A percentile compares a stretch with the other conserved stretches of the same genome.
Conservation (phyloP, 2,329 filamentous ascomycete species). For the Fusarium keratoplasticum region DNA sequence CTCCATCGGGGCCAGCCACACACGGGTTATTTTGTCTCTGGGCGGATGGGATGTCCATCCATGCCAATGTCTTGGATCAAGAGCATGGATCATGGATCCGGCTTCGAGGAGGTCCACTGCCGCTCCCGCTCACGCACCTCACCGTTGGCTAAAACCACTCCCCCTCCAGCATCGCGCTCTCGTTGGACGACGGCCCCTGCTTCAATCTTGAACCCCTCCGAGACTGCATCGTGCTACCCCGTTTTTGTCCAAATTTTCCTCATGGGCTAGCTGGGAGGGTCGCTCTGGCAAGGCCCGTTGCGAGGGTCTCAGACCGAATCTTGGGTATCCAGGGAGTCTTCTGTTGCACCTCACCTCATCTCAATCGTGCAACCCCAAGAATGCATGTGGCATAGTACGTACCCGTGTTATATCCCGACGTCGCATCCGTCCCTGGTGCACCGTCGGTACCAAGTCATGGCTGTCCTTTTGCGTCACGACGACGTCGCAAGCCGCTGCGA, state of each 20-base stretch:
- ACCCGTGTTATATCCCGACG: slow-evolving; percentile 28
- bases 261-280: background rate
- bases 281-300: slow-evolving; percentile 13
- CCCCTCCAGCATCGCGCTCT: slow-evolving; percentile 1
- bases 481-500: slow-evolving; percentile 9
- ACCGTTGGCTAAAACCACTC: slow-evolving; percentile 35
- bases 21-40: slow-evolving; percentile 23
- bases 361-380: slow-evolving; percentile 16
- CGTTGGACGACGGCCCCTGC: slow-evolving; percentile 4
- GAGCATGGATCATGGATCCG: slow-evolving; percentile 20
- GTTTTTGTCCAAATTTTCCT: slow-evolving; percentile 5
- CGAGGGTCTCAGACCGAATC: slow-evolving; percentile 31
- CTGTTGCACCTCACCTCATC: slow-evolving; percentile 38
- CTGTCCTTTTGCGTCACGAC: slow-evolving; percentile 19
- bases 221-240: slow-evolving; percentile 12
- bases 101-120: slow-evolving; percentile 25
- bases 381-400: slow-evolving; percentile 1
- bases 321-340: slow-evolving; percentile 13
- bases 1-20: slow-evolving; percentile 34
- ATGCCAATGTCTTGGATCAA: slow-evolving; percentile 34
- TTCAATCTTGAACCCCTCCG: slow-evolving; percentile 8
- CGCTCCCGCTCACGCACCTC: slow-evolving; percentile 28
- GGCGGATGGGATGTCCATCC: slow-evolving; percentile 19
- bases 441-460: slow-evolving; percentile 10
- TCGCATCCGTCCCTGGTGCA: slow-evolving; percentile 24